These are phyloP conservation scores for Colletotrichum siamense DNA, from an alignment of 2,329 filamentous ascomycete genomes.

Conservation along the genomic window DNA sequence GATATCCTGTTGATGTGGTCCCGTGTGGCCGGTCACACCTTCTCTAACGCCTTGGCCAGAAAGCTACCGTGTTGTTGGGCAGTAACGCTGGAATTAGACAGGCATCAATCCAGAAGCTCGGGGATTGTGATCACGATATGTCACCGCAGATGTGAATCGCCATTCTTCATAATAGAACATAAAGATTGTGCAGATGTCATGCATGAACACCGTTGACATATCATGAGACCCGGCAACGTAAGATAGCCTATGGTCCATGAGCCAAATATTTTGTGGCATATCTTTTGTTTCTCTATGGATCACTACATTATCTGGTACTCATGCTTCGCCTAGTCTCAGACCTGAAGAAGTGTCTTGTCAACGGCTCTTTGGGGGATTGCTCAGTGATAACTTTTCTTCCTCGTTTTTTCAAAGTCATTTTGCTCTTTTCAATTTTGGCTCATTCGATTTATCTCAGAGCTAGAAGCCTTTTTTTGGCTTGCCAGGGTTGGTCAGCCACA, in stretches of 20 bases:
- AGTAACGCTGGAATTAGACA: background rate
- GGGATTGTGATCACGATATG: background rate
- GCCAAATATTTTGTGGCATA: background rate
- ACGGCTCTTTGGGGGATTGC: background rate
- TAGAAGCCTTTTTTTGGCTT: background rate
- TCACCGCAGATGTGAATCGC: background rate
- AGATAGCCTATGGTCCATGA: background rate
- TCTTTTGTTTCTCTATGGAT: background rate
- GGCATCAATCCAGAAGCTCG: background rate
- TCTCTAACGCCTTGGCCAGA: background rate
- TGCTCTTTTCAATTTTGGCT: background rate
- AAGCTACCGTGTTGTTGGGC: background rate
- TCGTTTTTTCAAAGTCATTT: background rate
- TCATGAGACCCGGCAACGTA: background rate
- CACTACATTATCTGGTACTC: too few relatives aligned
- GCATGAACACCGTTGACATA: too few relatives aligned
- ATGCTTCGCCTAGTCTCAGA: slow-evolving; percentile 1
- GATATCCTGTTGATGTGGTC: too few relatives aligned
- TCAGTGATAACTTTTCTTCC: background rate
- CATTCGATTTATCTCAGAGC: background rate
- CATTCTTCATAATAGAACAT: background rate
- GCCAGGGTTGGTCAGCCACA: background rate
- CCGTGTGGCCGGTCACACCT: background rate
- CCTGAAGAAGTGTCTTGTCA: background rate
- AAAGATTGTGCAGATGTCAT: background rate